Evolutionary conservation across 2,329 filamentous ascomycete genomes (phyloP).

Genomic region (Aspergillus carbonarius): DNA sequence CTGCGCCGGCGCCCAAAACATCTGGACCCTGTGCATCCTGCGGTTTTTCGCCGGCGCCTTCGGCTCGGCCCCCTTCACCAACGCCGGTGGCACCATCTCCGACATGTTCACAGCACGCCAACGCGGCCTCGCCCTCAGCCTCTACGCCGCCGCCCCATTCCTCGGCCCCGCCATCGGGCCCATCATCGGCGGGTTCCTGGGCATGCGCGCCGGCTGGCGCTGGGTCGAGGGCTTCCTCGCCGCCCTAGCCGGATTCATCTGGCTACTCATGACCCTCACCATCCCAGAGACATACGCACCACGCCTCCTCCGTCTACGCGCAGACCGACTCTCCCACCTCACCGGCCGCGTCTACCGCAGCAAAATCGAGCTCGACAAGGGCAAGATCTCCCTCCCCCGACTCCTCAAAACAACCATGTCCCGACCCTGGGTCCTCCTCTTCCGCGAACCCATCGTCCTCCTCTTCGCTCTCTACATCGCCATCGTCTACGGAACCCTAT

Average conservation of each 20-base stretch:
- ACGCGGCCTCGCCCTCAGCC: background rate
- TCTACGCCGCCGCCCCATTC: constrained; percentile 4
- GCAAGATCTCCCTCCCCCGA: background rate
- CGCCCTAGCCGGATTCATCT: background rate
- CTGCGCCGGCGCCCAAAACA: background rate
- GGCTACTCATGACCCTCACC: background rate
- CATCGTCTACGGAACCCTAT: constrained; percentile 4
- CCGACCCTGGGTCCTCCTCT: background rate
- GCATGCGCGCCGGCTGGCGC: constrained; percentile 1
- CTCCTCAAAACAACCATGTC: background rate
- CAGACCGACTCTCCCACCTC: background rate
- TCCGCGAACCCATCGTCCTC: constrained; percentile 2
- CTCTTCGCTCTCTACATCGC: constrained; percentile 2
- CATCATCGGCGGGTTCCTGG: constrained; percentile 4
- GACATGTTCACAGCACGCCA: constrained; percentile 3
- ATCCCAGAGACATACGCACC: constrained; percentile 4
- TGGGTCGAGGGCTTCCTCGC: constrained; percentile 1
- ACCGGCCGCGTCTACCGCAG: constrained; percentile 4
- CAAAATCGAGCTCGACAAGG: constrained; percentile 4
- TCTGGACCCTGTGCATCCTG: constrained; percentile 6
- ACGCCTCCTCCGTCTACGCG: background rate
- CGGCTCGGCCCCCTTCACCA: background rate
- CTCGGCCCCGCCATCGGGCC: background rate
- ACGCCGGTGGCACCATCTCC: constrained; percentile 4
- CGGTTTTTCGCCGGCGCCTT: constrained; percentile 1